Evolutionary conservation across 2,329 filamentous ascomycete species (phyloP), one percentile per base, ranked within the genome.

Genomic region (Whalleya microplaca): DNA sequence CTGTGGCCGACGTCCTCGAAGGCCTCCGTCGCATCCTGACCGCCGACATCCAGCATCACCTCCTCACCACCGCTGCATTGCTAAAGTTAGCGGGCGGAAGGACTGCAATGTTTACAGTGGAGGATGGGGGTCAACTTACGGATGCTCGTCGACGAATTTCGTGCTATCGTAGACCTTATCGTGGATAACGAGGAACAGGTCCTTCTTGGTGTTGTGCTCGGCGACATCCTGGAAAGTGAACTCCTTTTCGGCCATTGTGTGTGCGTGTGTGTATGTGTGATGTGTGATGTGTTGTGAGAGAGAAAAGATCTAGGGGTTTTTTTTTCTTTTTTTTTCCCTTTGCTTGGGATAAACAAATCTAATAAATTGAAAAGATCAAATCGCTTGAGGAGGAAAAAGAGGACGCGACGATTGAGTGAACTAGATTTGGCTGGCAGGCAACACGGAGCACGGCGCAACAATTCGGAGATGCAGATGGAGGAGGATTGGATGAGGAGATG

Each of bases 1-100:
- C 91, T 96, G 89, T 99, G 95, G 73, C 95, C 95, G 71, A 99
- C 95, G 78, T 99, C 95, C 82, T 99, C 95, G 75, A 99, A 99
- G 61, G 95, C 94, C 80, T 98, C 95, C 69, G 94, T 96, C 71
- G 91, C 90, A 77, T 99, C 95, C 80, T 96, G 93, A 67, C 95
- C 95, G 71, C 84, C 95, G 64, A 98, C 93, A 68, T 99, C 95
- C 67, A 99, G 89, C 63, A 99, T 82, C 68, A 99, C 95, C 81
- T 99, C 95, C 80, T 99, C 95, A 80, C 95, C 95, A 82, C 95
- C 95, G 70, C 95, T 98, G 72, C 64, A 48, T 53, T 52, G 51
- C 27, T 47, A 19, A 21, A 12, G 66, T 75, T 61, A 74, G 69
- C 58, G 48, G n/a, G n/a, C n/a, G n/a, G n/a, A n/a, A n/a, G n/a